phyloP scores from a whole-genome alignment of 768 basidiomycete genomes.

The Naganishia randhawae region DNA sequence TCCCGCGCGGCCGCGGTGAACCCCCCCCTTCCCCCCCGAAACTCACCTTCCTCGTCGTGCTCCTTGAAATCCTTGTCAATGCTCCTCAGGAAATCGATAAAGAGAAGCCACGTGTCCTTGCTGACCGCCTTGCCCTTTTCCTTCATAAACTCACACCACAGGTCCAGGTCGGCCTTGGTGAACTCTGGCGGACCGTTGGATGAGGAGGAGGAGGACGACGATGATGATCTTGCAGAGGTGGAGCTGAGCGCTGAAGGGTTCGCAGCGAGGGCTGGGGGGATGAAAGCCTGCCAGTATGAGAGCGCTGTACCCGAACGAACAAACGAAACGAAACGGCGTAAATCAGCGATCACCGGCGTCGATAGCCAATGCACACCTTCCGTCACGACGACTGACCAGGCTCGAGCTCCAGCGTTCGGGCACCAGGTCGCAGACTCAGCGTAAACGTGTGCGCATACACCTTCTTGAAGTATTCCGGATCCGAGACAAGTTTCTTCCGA shows the following conservation, averaged over 20 bases:
- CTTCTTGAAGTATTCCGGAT: slow-evolving; percentile 50
- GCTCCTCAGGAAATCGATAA: slow-evolving; percentile 43
- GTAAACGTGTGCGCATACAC: slow-evolving; percentile 50
- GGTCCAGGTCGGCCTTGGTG: slow-evolving; percentile 39
- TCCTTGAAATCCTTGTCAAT: slow-evolving; percentile 47
- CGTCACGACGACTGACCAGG: slow-evolving; percentile 37
- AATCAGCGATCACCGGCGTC: not conserved
- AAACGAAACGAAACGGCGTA: no score
- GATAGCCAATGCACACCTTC: not conserved
- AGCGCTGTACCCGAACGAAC: slow-evolving; percentile 34
- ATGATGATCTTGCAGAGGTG: slow-evolving; percentile 25
- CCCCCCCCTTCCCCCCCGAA: not conserved
- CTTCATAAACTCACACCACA: slow-evolving; percentile 49
- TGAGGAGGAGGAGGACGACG: no score
- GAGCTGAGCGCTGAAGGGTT: slow-evolving; percentile 45
- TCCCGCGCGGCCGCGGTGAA: not conserved
- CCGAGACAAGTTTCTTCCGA: slow-evolving; percentile 40
- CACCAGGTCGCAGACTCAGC: slow-evolving; percentile 44
- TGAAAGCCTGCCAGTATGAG: slow-evolving; percentile 47
- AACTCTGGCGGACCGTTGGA: slow-evolving; percentile 36
- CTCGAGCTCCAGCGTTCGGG: slow-evolving; percentile 45
- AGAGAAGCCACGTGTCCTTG: slow-evolving; percentile 50
- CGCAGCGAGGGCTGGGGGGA: slow-evolving; percentile 45
- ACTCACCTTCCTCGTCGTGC: slow-evolving; percentile 50
- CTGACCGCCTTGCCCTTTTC: slow-evolving; percentile 44